These are phyloP conservation scores for Microsporum audouinii DNA, from an alignment of 2,329 filamentous ascomycete genomes.

Conservation along the genomic window DNA sequence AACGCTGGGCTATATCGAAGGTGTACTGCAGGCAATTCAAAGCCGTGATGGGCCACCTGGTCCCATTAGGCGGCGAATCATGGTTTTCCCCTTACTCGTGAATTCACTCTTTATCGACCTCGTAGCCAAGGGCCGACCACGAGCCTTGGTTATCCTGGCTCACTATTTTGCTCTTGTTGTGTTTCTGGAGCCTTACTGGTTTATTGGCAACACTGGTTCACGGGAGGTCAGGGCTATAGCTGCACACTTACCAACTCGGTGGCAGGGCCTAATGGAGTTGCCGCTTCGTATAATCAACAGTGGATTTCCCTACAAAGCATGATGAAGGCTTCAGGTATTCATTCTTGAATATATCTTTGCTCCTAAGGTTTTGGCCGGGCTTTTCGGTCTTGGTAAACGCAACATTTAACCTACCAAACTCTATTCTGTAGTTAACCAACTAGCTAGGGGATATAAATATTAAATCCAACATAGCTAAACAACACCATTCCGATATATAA, in stretches of 20 bases:
- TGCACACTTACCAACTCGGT: not conserved
- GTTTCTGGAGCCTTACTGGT: not conserved
- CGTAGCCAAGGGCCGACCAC: not conserved
- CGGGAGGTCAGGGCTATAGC: conserved; percentile 1
- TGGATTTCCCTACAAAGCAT: not conserved
- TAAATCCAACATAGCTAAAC: no score
- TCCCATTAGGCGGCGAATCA: not conserved
- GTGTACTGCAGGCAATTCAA: not conserved
- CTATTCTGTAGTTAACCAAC: no score
- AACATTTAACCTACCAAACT: no score
- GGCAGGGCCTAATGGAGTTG: not conserved
- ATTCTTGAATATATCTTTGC: not conserved
- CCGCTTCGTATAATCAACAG: not conserved
- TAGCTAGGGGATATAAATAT: no score
- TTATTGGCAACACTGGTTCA: not conserved
- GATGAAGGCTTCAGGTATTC: not conserved
- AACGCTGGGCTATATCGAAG: not conserved
- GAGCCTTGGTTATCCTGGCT: not conserved
- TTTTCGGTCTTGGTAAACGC: no score
- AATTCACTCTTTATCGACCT: not conserved
- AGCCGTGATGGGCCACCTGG: not conserved
- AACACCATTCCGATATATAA: not conserved
- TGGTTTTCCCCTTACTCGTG: conserved; percentile 2
- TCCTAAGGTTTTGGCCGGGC: no score
- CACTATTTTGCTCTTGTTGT: not conserved